These are phyloP conservation scores for Dictyophora rubrovolvata DNA, from an alignment of 768 basidiomycete genomes.

Conservation along the genomic window DNA sequence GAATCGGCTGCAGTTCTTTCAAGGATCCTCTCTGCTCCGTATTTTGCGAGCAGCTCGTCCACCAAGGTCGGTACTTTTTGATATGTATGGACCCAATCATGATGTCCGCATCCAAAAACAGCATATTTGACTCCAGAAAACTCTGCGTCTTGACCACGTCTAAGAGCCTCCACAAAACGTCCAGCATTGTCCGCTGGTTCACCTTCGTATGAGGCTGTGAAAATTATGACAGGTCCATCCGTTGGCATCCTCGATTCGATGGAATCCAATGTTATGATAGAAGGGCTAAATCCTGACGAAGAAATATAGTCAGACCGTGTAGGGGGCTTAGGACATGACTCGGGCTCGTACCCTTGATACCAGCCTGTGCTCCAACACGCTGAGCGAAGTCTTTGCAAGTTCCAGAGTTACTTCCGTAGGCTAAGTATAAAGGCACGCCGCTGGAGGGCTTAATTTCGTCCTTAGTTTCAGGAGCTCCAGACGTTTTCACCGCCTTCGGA, in stretches of 20 bases:
- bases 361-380: conserved; percentile 30
- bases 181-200: conserved; percentile 41
- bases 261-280: conserved; percentile 31
- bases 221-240: conserved; percentile 34
- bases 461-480: background rate
- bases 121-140: conserved; percentile 28
- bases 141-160: conserved; percentile 15
- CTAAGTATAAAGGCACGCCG: conserved; percentile 25
- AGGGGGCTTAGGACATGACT: background rate
- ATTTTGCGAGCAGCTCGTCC: conserved; percentile 26
- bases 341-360: conserved; percentile 25
- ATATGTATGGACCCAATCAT: conserved; percentile 38
- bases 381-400: conserved; percentile 40
- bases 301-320: background rate
- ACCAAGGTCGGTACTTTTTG: conserved; percentile 34
- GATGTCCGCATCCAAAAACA: conserved; percentile 42
- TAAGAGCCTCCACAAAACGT: conserved; percentile 34
- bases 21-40: conserved; percentile 28
- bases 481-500: conserved; percentile 13
- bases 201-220: conserved; percentile 42
- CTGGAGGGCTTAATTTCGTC: background rate
- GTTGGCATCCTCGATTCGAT: conserved; percentile 27
- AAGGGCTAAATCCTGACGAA: conserved; percentile 28
- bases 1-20: conserved; percentile 34
- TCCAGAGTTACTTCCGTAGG: conserved; percentile 40